These are phyloP conservation scores for Pestalotiopsis sp. DNA, from an alignment of 2,329 filamentous ascomycete genomes.

Conservation along the genomic window DNA sequence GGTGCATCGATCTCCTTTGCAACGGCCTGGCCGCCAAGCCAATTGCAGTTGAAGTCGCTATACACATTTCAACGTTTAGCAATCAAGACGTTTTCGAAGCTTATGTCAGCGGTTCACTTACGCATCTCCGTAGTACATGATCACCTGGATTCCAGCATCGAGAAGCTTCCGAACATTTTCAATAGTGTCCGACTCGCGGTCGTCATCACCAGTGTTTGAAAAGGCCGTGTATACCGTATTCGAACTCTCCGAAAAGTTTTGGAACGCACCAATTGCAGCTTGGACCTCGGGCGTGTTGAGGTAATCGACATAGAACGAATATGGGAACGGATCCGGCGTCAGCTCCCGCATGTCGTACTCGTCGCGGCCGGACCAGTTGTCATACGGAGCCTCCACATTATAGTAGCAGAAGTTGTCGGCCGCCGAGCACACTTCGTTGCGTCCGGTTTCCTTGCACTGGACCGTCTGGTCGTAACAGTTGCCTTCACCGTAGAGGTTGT, in stretches of 20 bases:
- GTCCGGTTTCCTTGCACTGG: conserved; percentile 55
- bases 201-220: conserved; percentile 57
- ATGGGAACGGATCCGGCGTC: conserved; percentile 59
- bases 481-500: conserved; percentile 61
- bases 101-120: not conserved
- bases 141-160: conserved; percentile 23
- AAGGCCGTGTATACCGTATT: conserved; percentile 52
- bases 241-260: conserved; percentile 57
- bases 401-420: conserved; percentile 59
- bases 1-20: conserved; percentile 37
- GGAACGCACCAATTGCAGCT: conserved; percentile 58
- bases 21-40: conserved; percentile 29
- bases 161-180: conserved; percentile 26
- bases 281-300: conserved; percentile 58
- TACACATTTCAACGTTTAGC: not conserved
- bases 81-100: not conserved
- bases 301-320: conserved; percentile 55
- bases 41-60: conserved; percentile 35
- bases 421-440: conserved; percentile 51
- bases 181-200: conserved; percentile 28
- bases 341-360: conserved; percentile 64
- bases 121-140: conserved; percentile 31
- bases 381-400: conserved; percentile 55
- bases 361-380: conserved; percentile 53
- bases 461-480: conserved; percentile 61